A percentile compares a stretch with the other conserved stretches of the same genome.
phyloP scores from a whole-genome alignment of 129 eudicot species.

The Chrysanthemum seticuspe region DNA sequence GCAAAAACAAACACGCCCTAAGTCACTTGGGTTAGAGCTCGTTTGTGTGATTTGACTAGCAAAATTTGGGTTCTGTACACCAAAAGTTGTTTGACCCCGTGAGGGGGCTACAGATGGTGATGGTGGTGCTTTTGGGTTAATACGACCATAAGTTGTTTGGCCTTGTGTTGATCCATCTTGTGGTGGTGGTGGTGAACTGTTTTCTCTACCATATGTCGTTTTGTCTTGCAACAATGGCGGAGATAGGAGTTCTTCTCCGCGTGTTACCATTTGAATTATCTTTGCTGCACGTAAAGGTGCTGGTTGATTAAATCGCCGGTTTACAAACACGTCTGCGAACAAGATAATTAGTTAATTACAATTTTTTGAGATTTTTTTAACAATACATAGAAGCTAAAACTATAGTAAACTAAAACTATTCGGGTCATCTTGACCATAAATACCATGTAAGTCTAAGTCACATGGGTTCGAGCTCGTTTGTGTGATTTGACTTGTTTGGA shows the following conservation, averaged over 20 bases:
- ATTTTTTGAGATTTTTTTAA: no score
- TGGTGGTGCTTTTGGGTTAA: slow-evolving; percentile 14
- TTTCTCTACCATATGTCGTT: neutral
- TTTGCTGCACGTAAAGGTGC: neutral
- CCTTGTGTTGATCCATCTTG: neutral
- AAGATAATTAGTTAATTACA: no score
- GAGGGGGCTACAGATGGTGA: neutral
- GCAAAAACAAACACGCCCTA: no score
- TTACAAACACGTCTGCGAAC: slow-evolving; percentile 5
- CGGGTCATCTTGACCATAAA: neutral
- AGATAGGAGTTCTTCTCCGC: slow-evolving; percentile 1
- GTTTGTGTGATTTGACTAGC: neutral
- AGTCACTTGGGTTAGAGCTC: slow-evolving; percentile 8
- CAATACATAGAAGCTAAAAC: no score
- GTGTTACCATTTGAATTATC: slow-evolving; percentile 10
- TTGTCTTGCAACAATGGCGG: neutral
- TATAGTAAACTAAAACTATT: no score
- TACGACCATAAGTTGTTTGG: neutral
- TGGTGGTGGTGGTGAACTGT: slow-evolving; percentile 8
- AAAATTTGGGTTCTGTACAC: neutral
- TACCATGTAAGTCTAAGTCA: neutral
- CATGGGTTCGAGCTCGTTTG: slow-evolving; percentile 7
- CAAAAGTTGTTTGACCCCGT: neutral
- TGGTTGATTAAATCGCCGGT: neutral
- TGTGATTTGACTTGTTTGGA: neutral